Percentiles rank a stretch among this genome's conserved stretches.
Evolutionary conservation across 1,139 yeast genomes (phyloP).

Genomic region (Taphrina wiesneri): DNA sequence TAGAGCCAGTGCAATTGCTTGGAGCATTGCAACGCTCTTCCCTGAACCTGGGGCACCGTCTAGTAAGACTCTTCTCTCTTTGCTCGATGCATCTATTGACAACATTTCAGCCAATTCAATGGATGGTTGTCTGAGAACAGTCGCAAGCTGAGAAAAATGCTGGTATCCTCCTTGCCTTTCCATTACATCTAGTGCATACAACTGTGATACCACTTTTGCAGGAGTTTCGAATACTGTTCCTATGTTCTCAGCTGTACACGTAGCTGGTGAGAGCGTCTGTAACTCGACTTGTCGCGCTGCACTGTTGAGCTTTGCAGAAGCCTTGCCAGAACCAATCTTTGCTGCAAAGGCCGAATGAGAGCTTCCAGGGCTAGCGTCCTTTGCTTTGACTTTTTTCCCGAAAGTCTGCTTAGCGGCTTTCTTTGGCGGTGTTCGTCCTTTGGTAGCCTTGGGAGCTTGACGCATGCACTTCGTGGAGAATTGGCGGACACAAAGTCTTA

Average conservation of each 20-base stretch:
- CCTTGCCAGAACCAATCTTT: slow-evolving; percentile 6
- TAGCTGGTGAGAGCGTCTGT: not conserved
- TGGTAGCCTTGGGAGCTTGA: slow-evolving; percentile 5
- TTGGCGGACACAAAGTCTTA: not conserved
- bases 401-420: not conserved
- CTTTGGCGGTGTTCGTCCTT: slow-evolving; percentile 11
- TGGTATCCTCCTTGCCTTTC: slow-evolving; percentile 26
- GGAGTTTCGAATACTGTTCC: slow-evolving; percentile 31
- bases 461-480: not conserved
- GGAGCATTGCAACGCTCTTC: slow-evolving; percentile 34
- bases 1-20: slow-evolving; percentile 36
- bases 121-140: slow-evolving; percentile 33
- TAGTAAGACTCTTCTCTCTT: slow-evolving; percentile 27
- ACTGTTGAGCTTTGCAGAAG: slow-evolving; percentile 8
- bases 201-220: slow-evolving; percentile 3
- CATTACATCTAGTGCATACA: slow-evolving; percentile 33
- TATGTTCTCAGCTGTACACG: slow-evolving; percentile 3
- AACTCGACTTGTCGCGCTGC: slow-evolving; percentile 5
- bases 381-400: not conserved
- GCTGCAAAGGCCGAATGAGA: slow-evolving; percentile 7
- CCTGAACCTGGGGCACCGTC: slow-evolving; percentile 36
- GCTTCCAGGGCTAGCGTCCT: not conserved
- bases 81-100: slow-evolving; percentile 15
- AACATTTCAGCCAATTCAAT: slow-evolving; percentile 21
- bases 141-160: slow-evolving; percentile 32